These are phyloP conservation scores for Phytophthora podocarpi DNA, from an alignment of 352 stramenopile genomes.

Conservation along the genomic window DNA sequence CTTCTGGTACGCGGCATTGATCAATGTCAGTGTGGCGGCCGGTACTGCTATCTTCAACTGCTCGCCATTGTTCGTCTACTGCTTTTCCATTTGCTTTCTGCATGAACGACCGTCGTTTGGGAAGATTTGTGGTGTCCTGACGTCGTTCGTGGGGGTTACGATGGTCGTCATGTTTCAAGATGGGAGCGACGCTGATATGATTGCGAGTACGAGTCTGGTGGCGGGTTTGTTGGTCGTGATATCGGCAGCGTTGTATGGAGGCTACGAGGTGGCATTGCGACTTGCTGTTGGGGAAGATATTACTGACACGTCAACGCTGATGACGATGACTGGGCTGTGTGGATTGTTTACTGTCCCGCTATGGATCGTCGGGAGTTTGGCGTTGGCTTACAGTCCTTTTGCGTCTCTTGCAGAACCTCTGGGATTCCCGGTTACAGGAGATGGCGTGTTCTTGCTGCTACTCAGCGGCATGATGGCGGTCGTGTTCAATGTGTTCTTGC, in stretches of 20 bases:
- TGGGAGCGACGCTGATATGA: conserved; percentile 28
- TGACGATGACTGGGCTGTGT: conserved; percentile 51
- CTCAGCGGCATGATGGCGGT: conserved; percentile 45
- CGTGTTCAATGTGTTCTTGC: conserved; percentile 55
- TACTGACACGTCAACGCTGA: conserved; percentile 52
- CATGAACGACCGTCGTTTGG: conserved; percentile 37
- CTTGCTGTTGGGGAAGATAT: conserved; percentile 42
- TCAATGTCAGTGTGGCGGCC: conserved; percentile 48
- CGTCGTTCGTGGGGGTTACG: conserved; percentile 51
- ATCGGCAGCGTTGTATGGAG: conserved; percentile 50
- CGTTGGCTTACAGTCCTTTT: conserved; percentile 40
- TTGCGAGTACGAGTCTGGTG: conserved; percentile 38
- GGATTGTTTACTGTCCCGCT: conserved; percentile 57
- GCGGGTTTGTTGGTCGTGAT: conserved; percentile 53
- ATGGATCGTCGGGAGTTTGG: conserved; percentile 48
- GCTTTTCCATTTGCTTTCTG: conserved; percentile 68
- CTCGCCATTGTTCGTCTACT: conserved; percentile 70
- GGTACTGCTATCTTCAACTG: conserved; percentile 64
- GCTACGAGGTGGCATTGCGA: conserved; percentile 57
- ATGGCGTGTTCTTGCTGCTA: conserved; percentile 44
- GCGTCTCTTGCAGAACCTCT: conserved; percentile 48
- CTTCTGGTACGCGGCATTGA: conserved; percentile 61
- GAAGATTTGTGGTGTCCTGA: conserved; percentile 53
- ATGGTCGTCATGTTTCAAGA: conserved; percentile 54
- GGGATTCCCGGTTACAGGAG: conserved; percentile 37